Base-by-base conservation (phyloP, 2,329 filamentous ascomycete species). In the Phialophora chinensis region DNA sequence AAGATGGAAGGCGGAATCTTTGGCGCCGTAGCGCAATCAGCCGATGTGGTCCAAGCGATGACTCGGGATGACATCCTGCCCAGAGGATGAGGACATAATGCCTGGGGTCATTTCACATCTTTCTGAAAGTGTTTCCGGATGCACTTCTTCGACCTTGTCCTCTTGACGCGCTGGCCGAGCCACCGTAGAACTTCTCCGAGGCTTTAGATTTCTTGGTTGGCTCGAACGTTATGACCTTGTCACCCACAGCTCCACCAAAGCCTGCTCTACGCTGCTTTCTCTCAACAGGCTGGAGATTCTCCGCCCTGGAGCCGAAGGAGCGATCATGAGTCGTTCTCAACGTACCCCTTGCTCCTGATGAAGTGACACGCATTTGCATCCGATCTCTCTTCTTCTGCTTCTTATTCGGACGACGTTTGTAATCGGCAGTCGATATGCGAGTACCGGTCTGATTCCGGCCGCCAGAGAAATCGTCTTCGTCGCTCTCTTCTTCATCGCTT, bases 201-300 rank as follows among this genome's bases (percentile, higher is more conserved):
- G 71, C 58, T 58, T 72, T 73, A 65, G 76, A 78, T 42, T 73
- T 83, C 83, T 66, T 76, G 76, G 54, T 80, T 0, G 87, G 87
- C 60, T 82, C 84, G 77, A 89, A 90, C 0, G 86, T 86, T 66
- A 90, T 82, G 70, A 88, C 84, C 72, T 85, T 82, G 69, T 84
- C 82, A 17, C 82, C 82, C 29, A 81, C 80, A 0, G 78, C 79
- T 35, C 74, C 75, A 56, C 73, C 72, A 27, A 74, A 73, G 4
- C 62, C 56, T 20, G 42, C 54, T 31, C 49, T 38, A 20, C 76
- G 74, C 8, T 73, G 68, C 10, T 77, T 74, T 38, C 75, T 75
- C 29, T 76, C 72, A 47, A 74, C 79, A 4, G 75, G 74, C 49
- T 76, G 76, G 73, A 80, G 77, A 56, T 79, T 80, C 54, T 80